phyloP scores from a whole-genome alignment of 228 moss, liverwort and hornwort genomes.

The Sphagnum magellanicum region DNA sequence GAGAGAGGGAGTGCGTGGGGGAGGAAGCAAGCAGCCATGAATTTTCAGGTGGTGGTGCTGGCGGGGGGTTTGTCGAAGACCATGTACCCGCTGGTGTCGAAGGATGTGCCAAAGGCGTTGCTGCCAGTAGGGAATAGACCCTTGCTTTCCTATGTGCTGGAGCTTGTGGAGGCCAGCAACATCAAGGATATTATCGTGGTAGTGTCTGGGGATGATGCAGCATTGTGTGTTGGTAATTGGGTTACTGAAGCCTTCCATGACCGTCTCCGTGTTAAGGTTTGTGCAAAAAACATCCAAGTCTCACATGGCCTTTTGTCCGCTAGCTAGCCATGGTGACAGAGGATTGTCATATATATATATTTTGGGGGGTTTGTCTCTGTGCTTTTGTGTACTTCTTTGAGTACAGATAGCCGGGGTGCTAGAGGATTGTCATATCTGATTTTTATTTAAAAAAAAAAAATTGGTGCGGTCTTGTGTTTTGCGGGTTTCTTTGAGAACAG shows the following conservation, averaged over 20 bases:
- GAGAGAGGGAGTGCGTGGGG: background rate
- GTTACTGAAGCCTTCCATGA: slow-evolving; percentile 80
- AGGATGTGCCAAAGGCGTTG: slow-evolving; percentile 80
- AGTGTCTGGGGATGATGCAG: slow-evolving; percentile 74
- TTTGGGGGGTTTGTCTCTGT: background rate
- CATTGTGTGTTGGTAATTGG: slow-evolving; percentile 73
- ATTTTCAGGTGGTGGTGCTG: slow-evolving; percentile 89
- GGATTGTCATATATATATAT: no score
- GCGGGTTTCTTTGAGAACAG: slow-evolving; percentile 1
- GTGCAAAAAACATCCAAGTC: background rate
- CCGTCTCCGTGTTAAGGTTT: slow-evolving; percentile 66
- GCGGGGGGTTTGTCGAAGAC: slow-evolving; percentile 74
- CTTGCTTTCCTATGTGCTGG: slow-evolving; percentile 74
- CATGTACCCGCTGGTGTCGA: slow-evolving; percentile 77
- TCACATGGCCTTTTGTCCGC: no score
- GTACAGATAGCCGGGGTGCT: background rate
- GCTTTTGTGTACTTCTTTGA: background rate
- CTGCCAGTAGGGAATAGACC: slow-evolving; percentile 90
- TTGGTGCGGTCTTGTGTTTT: no score
- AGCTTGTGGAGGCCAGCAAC: slow-evolving; percentile 81
- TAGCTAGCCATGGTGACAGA: no score
- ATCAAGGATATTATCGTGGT: slow-evolving; percentile 88
- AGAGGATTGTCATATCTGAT: no score
- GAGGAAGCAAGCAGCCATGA: slow-evolving; percentile 50
- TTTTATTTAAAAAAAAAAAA: no score